Conservation (phyloP, 2,329 filamentous ascomycete species). For the Penicillium corylophilum region DNA sequence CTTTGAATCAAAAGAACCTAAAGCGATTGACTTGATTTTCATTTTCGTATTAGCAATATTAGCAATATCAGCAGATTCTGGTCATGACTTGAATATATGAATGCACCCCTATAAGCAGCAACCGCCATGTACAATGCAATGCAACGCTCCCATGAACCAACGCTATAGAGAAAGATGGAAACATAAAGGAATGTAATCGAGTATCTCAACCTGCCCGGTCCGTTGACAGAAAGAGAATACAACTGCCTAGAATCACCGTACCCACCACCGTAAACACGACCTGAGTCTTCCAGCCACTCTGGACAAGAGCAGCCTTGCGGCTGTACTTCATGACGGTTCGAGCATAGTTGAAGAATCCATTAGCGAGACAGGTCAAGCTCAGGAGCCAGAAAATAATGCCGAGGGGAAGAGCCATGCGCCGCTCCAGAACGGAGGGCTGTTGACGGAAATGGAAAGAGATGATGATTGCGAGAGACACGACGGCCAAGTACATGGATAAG, state of each 20-base stretch:
- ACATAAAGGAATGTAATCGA: not conserved
- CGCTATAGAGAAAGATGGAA: conserved; percentile 1
- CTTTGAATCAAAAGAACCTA: not conserved
- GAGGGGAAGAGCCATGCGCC: conserved; percentile 75
- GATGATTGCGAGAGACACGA: conserved; percentile 86
- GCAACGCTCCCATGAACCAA: not conserved
- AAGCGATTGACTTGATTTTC: not conserved
- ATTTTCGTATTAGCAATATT: not conserved
- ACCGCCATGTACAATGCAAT: not conserved
- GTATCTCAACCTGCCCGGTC: conserved; percentile 19
- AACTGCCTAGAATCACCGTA: conserved; percentile 46
- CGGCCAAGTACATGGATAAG: conserved; percentile 83
- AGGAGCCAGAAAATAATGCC: conserved; percentile 87
- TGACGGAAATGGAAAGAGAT: conserved; percentile 87
- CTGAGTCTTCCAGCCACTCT: conserved; percentile 92
- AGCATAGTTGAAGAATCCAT: conserved; percentile 85
- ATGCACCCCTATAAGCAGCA: not conserved
- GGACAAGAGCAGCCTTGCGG: conserved; percentile 75
- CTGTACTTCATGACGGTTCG: conserved; percentile 80
- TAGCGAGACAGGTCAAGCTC: conserved; percentile 70
- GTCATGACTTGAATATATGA: not conserved
- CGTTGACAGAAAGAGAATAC: conserved; percentile 45
- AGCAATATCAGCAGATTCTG: not conserved
- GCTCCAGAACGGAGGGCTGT: conserved; percentile 68
- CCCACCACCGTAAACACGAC: conserved; percentile 57